Conservation (phyloP, 2,329 filamentous ascomycete genomes). For the Hypoxylon sp. region DNA sequence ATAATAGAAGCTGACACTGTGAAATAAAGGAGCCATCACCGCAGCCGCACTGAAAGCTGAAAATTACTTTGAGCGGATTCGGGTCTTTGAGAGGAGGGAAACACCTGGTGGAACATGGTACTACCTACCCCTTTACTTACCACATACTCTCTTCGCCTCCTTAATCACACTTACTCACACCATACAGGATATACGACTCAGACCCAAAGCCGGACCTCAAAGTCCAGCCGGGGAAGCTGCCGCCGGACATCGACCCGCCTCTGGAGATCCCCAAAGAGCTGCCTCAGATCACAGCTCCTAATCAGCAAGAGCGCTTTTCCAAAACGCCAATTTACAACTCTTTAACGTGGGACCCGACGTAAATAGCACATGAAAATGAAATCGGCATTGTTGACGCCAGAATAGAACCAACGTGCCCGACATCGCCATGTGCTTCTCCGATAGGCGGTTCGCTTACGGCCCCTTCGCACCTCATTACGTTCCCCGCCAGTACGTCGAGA, state of each 20-base stretch:
- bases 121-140: too few relatives aligned
- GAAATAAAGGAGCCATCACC: constrained; percentile 59
- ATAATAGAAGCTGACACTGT: neutral
- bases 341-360: constrained; percentile 60
- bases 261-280: constrained; percentile 60
- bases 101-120: constrained; percentile 62
- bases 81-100: constrained; percentile 60
- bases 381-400: constrained; percentile 10
- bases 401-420: constrained; percentile 67
- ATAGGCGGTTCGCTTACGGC: constrained; percentile 65
- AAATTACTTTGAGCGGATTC: constrained; percentile 58
- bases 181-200: constrained; percentile 65
- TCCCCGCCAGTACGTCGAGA: constrained; percentile 67
- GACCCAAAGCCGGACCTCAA: constrained; percentile 54
- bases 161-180: neutral
- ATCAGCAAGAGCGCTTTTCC: constrained; percentile 59
- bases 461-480: constrained; percentile 69
- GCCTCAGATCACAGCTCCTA: constrained; percentile 57
- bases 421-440: constrained; percentile 69
- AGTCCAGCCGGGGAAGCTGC: constrained; percentile 59
- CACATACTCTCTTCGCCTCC: neutral
- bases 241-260: constrained; percentile 61
- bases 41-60: constrained; percentile 62
- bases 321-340: constrained; percentile 65
- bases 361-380: neutral